Conservation (phyloP, 805 yeast species). For the Hemisphaericaspora nanyangensis region DNA sequence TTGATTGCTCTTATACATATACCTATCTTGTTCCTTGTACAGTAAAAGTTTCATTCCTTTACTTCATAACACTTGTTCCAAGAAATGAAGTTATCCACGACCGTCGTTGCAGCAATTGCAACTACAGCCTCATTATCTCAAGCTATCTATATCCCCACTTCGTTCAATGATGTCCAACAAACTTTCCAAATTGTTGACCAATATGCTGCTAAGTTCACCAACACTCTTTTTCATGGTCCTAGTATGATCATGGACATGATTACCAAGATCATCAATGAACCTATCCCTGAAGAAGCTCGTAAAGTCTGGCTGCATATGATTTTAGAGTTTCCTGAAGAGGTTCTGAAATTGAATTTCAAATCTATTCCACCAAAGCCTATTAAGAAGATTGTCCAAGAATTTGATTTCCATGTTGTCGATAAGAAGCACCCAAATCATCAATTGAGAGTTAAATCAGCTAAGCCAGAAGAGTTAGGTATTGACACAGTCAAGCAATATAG, state of each 20-base stretch:
- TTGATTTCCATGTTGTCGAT: slow-evolving; percentile 34
- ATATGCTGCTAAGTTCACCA: not conserved
- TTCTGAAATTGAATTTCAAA: slow-evolving; percentile 45
- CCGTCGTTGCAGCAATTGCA: slow-evolving; percentile 11
- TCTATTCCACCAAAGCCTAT: slow-evolving; percentile 55
- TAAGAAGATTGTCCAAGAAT: slow-evolving; percentile 25
- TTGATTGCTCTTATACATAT: no score
- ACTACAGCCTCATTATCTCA: slow-evolving; percentile 12
- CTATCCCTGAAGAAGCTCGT: slow-evolving; percentile 45
- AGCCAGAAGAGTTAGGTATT: slow-evolving; percentile 68
- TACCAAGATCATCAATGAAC: slow-evolving; percentile 48
- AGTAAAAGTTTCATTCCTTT: no score
- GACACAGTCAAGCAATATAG: slow-evolving; percentile 80
- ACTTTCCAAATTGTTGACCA: slow-evolving; percentile 11
- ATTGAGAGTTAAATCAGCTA: slow-evolving; percentile 50
- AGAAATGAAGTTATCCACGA: slow-evolving; percentile 19
- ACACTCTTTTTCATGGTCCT: slow-evolving; percentile 15
- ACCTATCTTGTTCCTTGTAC: no score
- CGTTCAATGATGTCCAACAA: slow-evolving; percentile 18
- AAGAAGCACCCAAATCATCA: slow-evolving; percentile 45
- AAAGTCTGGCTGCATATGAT: slow-evolving; percentile 63
- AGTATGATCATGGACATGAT: slow-evolving; percentile 42
- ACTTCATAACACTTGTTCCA: no score
- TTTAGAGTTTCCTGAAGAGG: slow-evolving; percentile 51
- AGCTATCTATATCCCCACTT: slow-evolving; percentile 19